A percentile compares a stretch with the other conserved stretches of the same genome.
Conservation (phyloP, 257 asterid species). For the Solanum bukasovii region DNA sequence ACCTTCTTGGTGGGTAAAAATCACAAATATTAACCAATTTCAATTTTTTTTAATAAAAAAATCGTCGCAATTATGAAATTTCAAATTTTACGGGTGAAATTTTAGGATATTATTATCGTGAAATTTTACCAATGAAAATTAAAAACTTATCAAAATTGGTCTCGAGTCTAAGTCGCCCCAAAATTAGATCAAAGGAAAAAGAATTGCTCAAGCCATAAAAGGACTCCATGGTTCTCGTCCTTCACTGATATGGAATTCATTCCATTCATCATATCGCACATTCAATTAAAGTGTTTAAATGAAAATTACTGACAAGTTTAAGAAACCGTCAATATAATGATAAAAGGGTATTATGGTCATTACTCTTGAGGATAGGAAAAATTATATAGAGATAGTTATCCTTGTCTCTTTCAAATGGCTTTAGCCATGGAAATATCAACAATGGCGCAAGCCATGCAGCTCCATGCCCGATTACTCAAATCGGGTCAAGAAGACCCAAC, state of each 20-base stretch:
- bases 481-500: neutral
- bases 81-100: too few relatives aligned
- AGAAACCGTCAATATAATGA: neutral
- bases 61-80: neutral
- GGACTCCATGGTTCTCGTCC: neutral
- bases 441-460: slow-evolving; percentile 18
- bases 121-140: neutral
- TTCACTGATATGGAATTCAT: neutral
- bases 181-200: too few relatives aligned
- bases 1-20: neutral
- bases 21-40: neutral
- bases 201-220: neutral
- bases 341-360: neutral
- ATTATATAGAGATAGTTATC: neutral
- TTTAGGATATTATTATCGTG: too few relatives aligned
- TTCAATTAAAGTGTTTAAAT: neutral
- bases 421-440: slow-evolving; percentile 13
- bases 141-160: neutral
- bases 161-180: neutral
- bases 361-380: neutral
- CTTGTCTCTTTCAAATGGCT: neutral
- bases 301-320: neutral
- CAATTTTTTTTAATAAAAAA: neutral
- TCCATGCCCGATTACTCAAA: slow-evolving; percentile 18
- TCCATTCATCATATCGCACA: neutral